Evolutionary conservation across 169 alveolate species (phyloP).

Genomic region (Plasmodium vinckei): DNA sequence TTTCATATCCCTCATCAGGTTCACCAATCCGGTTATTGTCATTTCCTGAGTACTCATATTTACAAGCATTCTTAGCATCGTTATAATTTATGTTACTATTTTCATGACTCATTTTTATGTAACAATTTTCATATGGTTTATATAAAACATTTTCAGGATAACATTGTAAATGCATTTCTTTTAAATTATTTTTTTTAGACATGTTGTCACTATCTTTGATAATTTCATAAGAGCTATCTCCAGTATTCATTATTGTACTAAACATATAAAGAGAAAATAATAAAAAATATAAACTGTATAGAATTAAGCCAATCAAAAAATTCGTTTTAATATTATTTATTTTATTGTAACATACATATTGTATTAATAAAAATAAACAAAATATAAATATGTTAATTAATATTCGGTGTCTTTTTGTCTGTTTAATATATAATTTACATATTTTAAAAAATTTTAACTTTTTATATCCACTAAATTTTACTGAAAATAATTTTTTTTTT

Average conservation of each 20-base stretch:
- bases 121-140: not conserved
- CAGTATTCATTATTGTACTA: constrained; percentile 54
- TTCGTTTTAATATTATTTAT: constrained; percentile 25
- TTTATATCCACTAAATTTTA: not conserved
- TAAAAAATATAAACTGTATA: constrained; percentile 37
- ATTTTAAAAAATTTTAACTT: not conserved
- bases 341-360: constrained; percentile 10
- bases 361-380: constrained; percentile 6
- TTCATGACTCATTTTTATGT: not conserved
- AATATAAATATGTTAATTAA: constrained; percentile 12
- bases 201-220: no score
- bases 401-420: constrained; percentile 18
- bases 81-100: not conserved
- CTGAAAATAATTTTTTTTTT: not conserved
- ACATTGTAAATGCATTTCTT: not conserved
- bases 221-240: constrained; percentile 4
- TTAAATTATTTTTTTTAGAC: not conserved
- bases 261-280: constrained; percentile 34
- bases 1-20: constrained; percentile 31
- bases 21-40: not conserved
- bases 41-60: not conserved
- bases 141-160: not conserved
- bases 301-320: constrained; percentile 26
- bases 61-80: not conserved
- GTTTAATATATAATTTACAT: constrained; percentile 18